Percentiles rank a stretch among this genome's conserved stretches.
phyloP scores from a whole-genome alignment of 106 monocot genomes.

The Cymbidium sinense region DNA sequence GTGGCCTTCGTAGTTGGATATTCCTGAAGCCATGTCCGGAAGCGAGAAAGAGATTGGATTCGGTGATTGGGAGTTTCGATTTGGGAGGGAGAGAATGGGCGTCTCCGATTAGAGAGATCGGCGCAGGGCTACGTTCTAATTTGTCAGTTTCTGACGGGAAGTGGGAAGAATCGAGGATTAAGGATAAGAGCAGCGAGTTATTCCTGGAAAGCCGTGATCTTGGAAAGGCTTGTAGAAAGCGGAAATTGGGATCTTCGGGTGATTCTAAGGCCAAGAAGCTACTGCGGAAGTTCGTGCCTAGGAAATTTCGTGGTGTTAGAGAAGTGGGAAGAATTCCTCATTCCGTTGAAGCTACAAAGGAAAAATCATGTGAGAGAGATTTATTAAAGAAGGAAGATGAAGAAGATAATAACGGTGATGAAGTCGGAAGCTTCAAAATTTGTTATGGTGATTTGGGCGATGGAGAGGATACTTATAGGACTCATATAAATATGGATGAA shows the following conservation, averaged over 20 bases:
- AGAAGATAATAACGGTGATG: background rate
- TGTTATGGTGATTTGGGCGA: background rate
- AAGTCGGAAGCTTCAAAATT: slow-evolving; percentile 4
- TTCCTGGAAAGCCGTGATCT: slow-evolving; percentile 4
- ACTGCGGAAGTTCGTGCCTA: slow-evolving; percentile 22
- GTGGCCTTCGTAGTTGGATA: background rate
- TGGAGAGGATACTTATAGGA: no score
- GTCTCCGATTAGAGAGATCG: slow-evolving; percentile 15
- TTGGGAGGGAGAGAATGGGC: slow-evolving; percentile 6
- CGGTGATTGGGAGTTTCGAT: background rate
- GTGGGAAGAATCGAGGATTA: background rate
- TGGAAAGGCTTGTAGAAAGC: background rate
- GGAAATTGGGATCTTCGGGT: background rate
- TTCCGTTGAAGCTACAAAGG: slow-evolving; percentile 1
- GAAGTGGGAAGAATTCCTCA: slow-evolving; percentile 2
- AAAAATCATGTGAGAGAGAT: background rate
- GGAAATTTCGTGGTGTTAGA: slow-evolving; percentile 5
- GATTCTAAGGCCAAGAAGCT: slow-evolving; percentile 23
- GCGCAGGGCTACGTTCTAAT: background rate
- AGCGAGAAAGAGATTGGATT: slow-evolving; percentile 2
- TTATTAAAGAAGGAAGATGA: background rate
- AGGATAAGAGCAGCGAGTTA: background rate
- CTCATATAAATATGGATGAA: background rate
- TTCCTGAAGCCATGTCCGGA: slow-evolving; percentile 6
- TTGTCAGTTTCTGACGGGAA: background rate